Percentiles rank a stretch among this genome's conserved stretches.
Evolutionary conservation across 106 monocot genomes (phyloP).

Genomic region (Allium sativum): DNA sequence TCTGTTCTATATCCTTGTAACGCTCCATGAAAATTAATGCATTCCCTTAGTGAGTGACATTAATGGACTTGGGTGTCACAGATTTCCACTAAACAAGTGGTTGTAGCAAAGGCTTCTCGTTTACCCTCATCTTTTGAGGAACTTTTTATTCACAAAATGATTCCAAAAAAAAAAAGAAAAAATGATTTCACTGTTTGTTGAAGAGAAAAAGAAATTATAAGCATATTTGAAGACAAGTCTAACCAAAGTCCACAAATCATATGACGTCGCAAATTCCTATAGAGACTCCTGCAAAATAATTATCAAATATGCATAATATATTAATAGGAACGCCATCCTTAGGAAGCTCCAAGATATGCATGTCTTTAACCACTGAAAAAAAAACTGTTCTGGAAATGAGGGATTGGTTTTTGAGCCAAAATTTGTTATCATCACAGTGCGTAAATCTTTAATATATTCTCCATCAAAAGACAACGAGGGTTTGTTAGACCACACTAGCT

Average conservation of each 20-base stretch:
- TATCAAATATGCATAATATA: not conserved
- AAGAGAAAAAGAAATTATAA: not conserved
- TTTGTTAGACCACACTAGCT: not conserved
- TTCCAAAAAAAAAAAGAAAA: constrained; percentile 17
- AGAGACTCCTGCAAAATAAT: constrained; percentile 25
- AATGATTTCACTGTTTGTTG: constrained; percentile 18
- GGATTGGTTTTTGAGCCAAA: constrained; percentile 11
- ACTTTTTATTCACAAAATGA: constrained; percentile 34
- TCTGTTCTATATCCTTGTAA: no score
- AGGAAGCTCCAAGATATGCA: constrained; percentile 40
- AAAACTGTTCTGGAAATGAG: constrained; percentile 10
- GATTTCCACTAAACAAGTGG: no score
- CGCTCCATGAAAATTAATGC: no score
- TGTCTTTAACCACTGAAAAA: constrained; percentile 24
- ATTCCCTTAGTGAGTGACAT: no score
- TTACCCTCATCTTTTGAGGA: constrained; percentile 35
- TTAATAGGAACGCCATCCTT: constrained; percentile 34
- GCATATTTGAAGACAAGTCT: constrained; percentile 7
- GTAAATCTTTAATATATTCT: no score
- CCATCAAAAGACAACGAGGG: constrained; percentile 7
- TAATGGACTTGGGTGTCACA: no score
- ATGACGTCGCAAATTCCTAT: constrained; percentile 3
- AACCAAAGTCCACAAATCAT: constrained; percentile 7
- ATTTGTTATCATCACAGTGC: no score
- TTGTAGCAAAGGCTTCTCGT: constrained; percentile 25